Evolutionary conservation across 768 basidiomycete genomes (phyloP).

Genomic region (Leccinum uliginosum): DNA sequence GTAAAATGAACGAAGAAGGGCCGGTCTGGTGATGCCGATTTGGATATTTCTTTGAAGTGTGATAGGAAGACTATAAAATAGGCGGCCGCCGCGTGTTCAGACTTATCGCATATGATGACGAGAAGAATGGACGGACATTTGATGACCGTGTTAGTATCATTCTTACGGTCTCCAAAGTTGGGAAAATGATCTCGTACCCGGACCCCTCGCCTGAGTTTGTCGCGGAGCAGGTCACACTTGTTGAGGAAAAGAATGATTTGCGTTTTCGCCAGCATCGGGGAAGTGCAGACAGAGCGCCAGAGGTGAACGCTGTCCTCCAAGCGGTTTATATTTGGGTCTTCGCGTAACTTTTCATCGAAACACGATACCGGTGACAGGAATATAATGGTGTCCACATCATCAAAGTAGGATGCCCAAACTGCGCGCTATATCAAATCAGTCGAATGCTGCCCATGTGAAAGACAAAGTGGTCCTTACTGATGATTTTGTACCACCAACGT

Average conservation of each 20-base stretch:
- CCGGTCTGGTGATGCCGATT: constrained; percentile 57
- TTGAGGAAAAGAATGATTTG: constrained; percentile 56
- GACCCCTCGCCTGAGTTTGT: constrained; percentile 66
- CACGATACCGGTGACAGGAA: constrained; percentile 73
- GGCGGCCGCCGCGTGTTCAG: constrained; percentile 9
- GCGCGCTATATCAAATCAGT: constrained; percentile 42
- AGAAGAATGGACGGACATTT: constrained; percentile 48
- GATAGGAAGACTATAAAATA: constrained; percentile 62
- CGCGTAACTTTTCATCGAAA: constrained; percentile 75
- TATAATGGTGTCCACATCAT: constrained; percentile 80
- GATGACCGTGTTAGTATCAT: constrained; percentile 64
- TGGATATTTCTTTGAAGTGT: constrained; percentile 73
- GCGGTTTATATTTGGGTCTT: constrained; percentile 66
- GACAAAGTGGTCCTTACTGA: constrained; percentile 37
- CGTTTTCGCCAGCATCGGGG: constrained; percentile 56
- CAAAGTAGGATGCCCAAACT: constrained; percentile 79
- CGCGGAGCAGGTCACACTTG: constrained; percentile 69
- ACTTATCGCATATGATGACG: not conserved
- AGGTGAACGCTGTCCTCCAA: constrained; percentile 73
- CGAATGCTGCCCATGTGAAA: not conserved
- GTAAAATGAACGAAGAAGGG: constrained; percentile 72
- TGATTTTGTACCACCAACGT: constrained; percentile 74
- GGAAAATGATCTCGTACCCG: constrained; percentile 65
- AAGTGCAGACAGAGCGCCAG: constrained; percentile 71
- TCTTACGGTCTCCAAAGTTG: constrained; percentile 69